Percentiles rank a stretch among this genome's conserved stretches.
Conservation (phyloP, 164 flowering plant genomes). For the Taxillus chinensis region DNA sequence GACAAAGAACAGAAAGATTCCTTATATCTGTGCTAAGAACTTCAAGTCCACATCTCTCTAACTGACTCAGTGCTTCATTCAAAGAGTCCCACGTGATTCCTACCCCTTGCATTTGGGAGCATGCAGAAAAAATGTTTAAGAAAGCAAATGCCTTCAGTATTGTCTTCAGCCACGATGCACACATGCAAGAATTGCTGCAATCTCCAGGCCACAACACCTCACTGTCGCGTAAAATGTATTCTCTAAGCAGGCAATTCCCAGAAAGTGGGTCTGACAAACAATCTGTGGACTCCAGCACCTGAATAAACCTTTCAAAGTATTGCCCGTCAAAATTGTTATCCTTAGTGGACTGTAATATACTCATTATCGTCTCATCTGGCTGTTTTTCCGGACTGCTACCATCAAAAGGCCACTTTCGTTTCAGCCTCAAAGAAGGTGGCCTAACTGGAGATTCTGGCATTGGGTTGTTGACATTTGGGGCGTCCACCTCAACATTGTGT, state of each 20-base stretch:
- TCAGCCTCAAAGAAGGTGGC: slow-evolving; percentile 10
- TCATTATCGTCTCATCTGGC: slow-evolving; percentile 20
- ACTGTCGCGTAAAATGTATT: slow-evolving; percentile 11
- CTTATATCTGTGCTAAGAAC: slow-evolving; percentile 42
- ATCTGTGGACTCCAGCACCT: slow-evolving; percentile 33
- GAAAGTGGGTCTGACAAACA: slow-evolving; percentile 40
- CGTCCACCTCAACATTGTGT: background rate
- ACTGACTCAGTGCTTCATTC: slow-evolving; percentile 30
- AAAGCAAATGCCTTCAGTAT: slow-evolving; percentile 52
- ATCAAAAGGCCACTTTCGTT: slow-evolving; percentile 18
- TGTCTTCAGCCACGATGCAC: slow-evolving; percentile 72
- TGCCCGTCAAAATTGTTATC: slow-evolving; percentile 22
- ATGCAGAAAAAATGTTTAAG: slow-evolving; percentile 48
- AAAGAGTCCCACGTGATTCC: slow-evolving; percentile 25
- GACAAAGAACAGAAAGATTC: slow-evolving; percentile 53
- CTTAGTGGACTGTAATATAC: slow-evolving; percentile 19
- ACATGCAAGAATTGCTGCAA: slow-evolving; percentile 30
- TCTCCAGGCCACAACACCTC: slow-evolving; percentile 4
- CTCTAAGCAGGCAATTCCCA: slow-evolving; percentile 31
- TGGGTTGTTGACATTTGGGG: background rate
- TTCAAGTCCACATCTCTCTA: slow-evolving; percentile 28
- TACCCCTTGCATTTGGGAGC: slow-evolving; percentile 26
- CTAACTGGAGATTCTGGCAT: slow-evolving; percentile 1
- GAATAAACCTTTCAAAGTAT: slow-evolving; percentile 20
- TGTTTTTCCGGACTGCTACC: slow-evolving; percentile 6